Conservation (phyloP, 805 yeast genomes). For the Lipomyces orientalis region DNA sequence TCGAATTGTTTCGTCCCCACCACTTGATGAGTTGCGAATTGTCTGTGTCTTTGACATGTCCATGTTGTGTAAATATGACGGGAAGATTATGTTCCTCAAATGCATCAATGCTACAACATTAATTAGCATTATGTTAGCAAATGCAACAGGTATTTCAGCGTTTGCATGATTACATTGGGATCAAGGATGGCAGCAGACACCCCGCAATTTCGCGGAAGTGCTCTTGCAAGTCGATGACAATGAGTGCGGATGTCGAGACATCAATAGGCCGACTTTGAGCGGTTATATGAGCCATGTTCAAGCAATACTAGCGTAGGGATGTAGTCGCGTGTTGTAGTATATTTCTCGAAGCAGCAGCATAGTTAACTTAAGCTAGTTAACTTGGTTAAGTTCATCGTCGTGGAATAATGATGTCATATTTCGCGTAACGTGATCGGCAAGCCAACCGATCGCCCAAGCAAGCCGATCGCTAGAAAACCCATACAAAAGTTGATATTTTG, state of each 20-base stretch:
- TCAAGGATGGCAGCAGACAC: slow-evolving; percentile 15
- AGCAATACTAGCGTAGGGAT: background rate
- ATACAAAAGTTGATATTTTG: too few species aligned
- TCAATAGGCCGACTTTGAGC: slow-evolving; percentile 23
- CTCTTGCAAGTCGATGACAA: slow-evolving; percentile 35
- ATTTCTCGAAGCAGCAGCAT: too few species aligned
- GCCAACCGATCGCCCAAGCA: too few species aligned
- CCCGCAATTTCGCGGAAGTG: slow-evolving; percentile 25
- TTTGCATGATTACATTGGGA: slow-evolving; percentile 16
- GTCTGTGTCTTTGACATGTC: slow-evolving; percentile 22
- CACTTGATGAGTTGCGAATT: slow-evolving; percentile 23
- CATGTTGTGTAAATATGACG: slow-evolving; percentile 35
- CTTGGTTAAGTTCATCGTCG: too few species aligned
- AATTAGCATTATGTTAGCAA: background rate
- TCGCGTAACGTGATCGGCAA: too few species aligned
- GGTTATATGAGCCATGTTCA: slow-evolving; percentile 1
- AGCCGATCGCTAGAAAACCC: too few species aligned
- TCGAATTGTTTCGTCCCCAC: slow-evolving; percentile 35
- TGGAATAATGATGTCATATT: too few species aligned
- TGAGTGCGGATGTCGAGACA: slow-evolving; percentile 20
- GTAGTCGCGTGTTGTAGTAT: background rate
- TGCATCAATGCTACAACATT: slow-evolving; percentile 13
- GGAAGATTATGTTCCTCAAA: slow-evolving; percentile 13
- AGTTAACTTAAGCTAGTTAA: too few species aligned
- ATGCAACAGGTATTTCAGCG: background rate